phyloP scores from a whole-genome alignment of 768 basidiomycete genomes.

The Lactarius deliciosus region DNA sequence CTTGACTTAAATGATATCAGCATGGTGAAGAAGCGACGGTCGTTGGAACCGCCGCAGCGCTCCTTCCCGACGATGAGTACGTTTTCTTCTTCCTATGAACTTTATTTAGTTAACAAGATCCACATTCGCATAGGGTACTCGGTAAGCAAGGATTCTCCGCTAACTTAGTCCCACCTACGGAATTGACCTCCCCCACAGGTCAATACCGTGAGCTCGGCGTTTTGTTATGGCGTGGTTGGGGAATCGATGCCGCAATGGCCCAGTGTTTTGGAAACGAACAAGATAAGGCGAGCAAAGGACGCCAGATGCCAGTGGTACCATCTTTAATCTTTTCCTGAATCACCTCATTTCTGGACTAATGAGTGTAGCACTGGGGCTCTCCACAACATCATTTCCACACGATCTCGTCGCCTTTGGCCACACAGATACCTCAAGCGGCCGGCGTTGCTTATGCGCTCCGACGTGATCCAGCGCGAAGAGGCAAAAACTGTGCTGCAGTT shows the following conservation, averaged over 20 bases:
- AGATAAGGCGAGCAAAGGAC: conserved; percentile 78
- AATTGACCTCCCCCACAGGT: conserved; percentile 42
- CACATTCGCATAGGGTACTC: conserved; percentile 54
- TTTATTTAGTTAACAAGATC: conserved; percentile 6
- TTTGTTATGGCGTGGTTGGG: conserved; percentile 83
- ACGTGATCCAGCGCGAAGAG: conserved; percentile 66
- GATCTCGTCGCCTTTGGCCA: conserved; percentile 90
- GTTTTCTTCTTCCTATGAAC: conserved; percentile 31
- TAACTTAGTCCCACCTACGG: not conserved
- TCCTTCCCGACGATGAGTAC: conserved; percentile 82
- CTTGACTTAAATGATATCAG: conserved; percentile 39
- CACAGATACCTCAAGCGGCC: conserved; percentile 93
- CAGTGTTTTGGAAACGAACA: conserved; percentile 89
- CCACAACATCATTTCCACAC: conserved; percentile 85
- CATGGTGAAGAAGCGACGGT: conserved; percentile 91
- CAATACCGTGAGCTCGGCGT: conserved; percentile 96
- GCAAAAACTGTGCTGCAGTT: conserved; percentile 77
- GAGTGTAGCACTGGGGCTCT: conserved; percentile 77
- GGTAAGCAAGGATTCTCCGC: conserved; percentile 43
- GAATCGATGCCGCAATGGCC: conserved; percentile 77
- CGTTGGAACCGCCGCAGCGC: conserved; percentile 84
- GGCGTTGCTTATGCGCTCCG: conserved; percentile 89
- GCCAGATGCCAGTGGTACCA: conserved; percentile 90
- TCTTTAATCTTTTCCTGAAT: not conserved
- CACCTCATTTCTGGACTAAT: conserved; percentile 2